Conservation (phyloP, 1,284 basidiomycete genomes). For the Boletus semigastroideus region DNA sequence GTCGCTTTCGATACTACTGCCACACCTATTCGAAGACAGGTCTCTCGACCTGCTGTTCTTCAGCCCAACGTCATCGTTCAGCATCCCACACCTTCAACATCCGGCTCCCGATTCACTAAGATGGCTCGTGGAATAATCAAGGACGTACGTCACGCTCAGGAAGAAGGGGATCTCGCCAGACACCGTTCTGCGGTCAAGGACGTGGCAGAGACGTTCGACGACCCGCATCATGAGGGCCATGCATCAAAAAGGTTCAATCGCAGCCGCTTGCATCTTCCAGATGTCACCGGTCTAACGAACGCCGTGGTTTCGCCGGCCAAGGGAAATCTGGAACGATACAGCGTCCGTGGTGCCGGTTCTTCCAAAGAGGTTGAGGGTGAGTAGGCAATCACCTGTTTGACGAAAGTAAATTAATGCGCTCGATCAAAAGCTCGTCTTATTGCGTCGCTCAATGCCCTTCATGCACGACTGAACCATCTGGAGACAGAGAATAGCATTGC, state of each 20-base stretch:
- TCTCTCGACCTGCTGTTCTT: constrained; percentile 27
- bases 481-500: constrained; percentile 82
- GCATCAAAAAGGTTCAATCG: constrained; percentile 23
- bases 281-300: constrained; percentile 75
- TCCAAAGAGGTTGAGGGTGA: constrained; percentile 62
- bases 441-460: constrained; percentile 60
- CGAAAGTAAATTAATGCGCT: constrained; percentile 1
- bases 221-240: constrained; percentile 11
- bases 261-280: constrained; percentile 59
- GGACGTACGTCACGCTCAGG: constrained; percentile 51
- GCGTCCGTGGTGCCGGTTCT: constrained; percentile 45
- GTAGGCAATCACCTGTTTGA: constrained; percentile 4
- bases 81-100: constrained; percentile 55
- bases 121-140: constrained; percentile 53
- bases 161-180: constrained; percentile 10
- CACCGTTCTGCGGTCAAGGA: constrained; percentile 17
- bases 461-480: constrained; percentile 63
- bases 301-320: constrained; percentile 71
- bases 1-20: constrained; percentile 34
- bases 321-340: constrained; percentile 47
- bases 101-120: constrained; percentile 54
- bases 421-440: constrained; percentile 48
- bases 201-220: constrained; percentile 1
- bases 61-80: constrained; percentile 53
- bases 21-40: constrained; percentile 29